phyloP scores from a whole-genome alignment of 1,284 basidiomycete species.

The Mycosarcoma mackinlayi region DNA sequence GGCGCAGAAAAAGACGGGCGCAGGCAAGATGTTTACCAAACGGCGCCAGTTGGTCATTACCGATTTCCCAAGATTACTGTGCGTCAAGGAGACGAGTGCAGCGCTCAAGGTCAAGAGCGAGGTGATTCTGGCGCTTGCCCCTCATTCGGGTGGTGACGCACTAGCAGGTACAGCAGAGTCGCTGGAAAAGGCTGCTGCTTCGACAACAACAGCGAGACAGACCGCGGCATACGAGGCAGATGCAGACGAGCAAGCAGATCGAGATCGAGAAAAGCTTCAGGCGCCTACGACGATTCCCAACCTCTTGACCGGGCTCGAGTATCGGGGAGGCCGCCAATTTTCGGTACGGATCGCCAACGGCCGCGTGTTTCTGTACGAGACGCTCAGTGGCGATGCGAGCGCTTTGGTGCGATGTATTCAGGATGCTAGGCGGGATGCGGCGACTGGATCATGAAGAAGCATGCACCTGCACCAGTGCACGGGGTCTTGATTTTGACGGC shows the following conservation, averaged over 20 bases:
- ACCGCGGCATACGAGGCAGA: conserved; percentile 7
- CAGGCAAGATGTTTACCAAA: conserved; percentile 67
- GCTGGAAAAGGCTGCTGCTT: too few species aligned
- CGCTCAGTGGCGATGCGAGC: conserved; percentile 53
- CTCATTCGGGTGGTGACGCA: not conserved
- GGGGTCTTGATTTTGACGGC: too few species aligned
- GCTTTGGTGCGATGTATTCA: conserved; percentile 54
- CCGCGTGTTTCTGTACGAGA: conserved; percentile 53
- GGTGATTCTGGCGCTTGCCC: conserved; percentile 69
- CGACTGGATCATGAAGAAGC: not conserved
- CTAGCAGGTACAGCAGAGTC: not conserved
- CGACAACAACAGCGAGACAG: too few species aligned
- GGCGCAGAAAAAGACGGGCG: conserved; percentile 56
- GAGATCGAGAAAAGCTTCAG: too few species aligned
- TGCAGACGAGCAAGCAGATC: conserved; percentile 4
- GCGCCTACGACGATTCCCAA: too few species aligned
- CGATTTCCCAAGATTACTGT: conserved; percentile 72
- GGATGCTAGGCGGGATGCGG: conserved; percentile 25
- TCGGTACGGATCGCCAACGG: conserved; percentile 45
- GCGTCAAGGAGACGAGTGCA: conserved; percentile 70
- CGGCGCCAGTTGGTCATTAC: conserved; percentile 72
- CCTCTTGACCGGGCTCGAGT: conserved; percentile 48
- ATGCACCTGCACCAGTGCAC: too few species aligned
- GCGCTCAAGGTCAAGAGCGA: conserved; percentile 70
- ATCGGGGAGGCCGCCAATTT: conserved; percentile 38